These are phyloP conservation scores for Alternaria ventricosa DNA, from an alignment of 2,329 filamentous ascomycete species.

Conservation along the genomic window DNA sequence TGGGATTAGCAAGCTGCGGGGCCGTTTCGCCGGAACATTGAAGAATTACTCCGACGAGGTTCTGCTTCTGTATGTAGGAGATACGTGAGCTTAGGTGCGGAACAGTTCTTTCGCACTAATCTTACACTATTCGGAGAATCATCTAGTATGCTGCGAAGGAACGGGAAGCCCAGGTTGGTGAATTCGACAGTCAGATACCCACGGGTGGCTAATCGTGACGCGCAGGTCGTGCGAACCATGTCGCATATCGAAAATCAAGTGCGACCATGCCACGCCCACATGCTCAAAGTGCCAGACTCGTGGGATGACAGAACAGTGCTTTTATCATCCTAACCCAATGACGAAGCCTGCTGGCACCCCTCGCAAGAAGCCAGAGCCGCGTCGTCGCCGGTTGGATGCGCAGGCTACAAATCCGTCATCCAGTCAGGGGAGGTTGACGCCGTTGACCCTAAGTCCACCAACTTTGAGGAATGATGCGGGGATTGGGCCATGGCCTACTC, in stretches of 20 bases:
- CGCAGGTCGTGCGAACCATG: constrained; percentile 46
- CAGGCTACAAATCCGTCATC: constrained; percentile 19
- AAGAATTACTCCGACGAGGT: background rate
- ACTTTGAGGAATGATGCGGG: constrained; percentile 35
- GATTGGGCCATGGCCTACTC: constrained; percentile 37
- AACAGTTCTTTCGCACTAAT: background rate
- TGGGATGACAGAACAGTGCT: constrained; percentile 45
- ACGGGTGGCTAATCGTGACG: background rate
- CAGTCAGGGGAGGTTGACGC: constrained; percentile 26
- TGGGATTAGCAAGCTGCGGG: background rate
- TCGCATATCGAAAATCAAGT: constrained; percentile 45
- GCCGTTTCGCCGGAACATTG: background rate
- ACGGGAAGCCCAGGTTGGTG: constrained; percentile 45
- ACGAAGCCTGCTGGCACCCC: constrained; percentile 45
- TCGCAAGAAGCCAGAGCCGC: constrained; percentile 44
- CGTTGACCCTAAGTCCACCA: constrained; percentile 37
- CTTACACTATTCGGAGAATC: background rate
- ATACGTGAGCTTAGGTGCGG: background rate
- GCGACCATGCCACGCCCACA: constrained; percentile 44
- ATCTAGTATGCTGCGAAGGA: constrained; percentile 41
- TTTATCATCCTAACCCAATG: constrained; percentile 47
- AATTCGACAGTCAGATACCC: background rate
- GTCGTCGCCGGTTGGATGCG: constrained; percentile 31
- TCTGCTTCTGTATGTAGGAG: background rate
- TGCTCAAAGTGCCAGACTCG: constrained; percentile 44